Conservation (phyloP, 1,139 yeast species). For the Scheffersomyces quercinus region DNA sequence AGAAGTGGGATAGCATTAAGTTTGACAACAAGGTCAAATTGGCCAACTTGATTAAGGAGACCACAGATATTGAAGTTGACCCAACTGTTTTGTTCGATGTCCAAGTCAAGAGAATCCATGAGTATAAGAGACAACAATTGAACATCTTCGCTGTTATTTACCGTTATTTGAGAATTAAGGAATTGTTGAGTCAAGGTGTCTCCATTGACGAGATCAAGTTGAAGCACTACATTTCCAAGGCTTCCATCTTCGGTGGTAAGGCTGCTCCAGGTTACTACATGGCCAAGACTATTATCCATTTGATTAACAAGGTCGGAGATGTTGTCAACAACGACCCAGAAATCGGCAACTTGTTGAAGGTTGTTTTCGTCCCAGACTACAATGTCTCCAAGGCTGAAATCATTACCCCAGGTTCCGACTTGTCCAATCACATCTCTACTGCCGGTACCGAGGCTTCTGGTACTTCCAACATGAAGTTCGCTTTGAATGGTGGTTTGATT, state of each 20-base stretch:
- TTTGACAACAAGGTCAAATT: constrained; percentile 66
- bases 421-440: constrained; percentile 94
- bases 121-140: constrained; percentile 92
- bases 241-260: constrained; percentile 87
- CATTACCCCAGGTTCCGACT: constrained; percentile 85
- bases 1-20: constrained; percentile 73
- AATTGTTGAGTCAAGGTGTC: constrained; percentile 50
- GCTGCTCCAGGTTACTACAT: constrained; percentile 97
- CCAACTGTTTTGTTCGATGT: constrained; percentile 81
- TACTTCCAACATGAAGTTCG: constrained; percentile 95
- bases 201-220: constrained; percentile 58
- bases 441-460: constrained; percentile 98
- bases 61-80: constrained; percentile 70
- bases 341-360: constrained; percentile 75
- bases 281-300: constrained; percentile 87
- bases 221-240: constrained; percentile 69
- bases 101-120: constrained; percentile 94
- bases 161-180: constrained; percentile 77
- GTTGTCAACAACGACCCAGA: constrained; percentile 79
- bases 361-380: constrained; percentile 87
- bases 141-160: constrained; percentile 87
- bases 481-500: constrained; percentile 88
- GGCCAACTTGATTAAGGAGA: constrained; percentile 66
- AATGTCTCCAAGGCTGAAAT: constrained; percentile 93
- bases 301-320: constrained; percentile 77